Evolutionary conservation across 192 early-diverging fungal species (phyloP).

Genomic region (Chytriomyces sp.): DNA sequence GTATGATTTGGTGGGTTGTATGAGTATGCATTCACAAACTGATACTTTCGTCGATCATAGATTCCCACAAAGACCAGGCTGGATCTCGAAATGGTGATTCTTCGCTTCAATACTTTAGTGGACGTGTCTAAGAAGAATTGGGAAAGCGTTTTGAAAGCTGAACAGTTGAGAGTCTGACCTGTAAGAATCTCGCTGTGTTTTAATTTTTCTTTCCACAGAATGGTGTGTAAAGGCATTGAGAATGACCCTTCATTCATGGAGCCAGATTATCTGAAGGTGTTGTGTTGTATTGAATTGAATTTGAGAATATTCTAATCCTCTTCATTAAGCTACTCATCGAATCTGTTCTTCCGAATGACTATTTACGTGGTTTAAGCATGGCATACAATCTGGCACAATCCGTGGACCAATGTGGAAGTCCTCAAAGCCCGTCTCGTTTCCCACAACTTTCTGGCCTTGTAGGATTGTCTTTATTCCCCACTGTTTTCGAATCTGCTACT

Average conservation of each 20-base stretch:
- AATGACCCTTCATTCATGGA: slow-evolving; percentile 46
- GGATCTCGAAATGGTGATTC: slow-evolving; percentile 45
- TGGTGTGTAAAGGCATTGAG: slow-evolving; percentile 48
- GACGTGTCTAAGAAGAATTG: slow-evolving; percentile 42
- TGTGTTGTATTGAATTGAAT: slow-evolving; percentile 17
- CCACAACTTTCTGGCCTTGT: slow-evolving; percentile 52
- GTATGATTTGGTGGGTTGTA: slow-evolving; percentile 35
- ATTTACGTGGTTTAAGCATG: slow-evolving; percentile 41
- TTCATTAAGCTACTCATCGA: slow-evolving; percentile 42
- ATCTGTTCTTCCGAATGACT: slow-evolving; percentile 45
- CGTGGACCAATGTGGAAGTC: slow-evolving; percentile 34
- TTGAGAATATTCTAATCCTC: not conserved
- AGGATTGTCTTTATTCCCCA: slow-evolving; percentile 71
- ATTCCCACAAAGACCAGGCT: slow-evolving; percentile 27
- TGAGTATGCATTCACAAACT: not conserved
- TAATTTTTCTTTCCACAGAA: not conserved
- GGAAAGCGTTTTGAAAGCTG: slow-evolving; percentile 42
- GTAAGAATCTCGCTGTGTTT: not conserved
- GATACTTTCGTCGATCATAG: slow-evolving; percentile 23
- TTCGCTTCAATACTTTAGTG: slow-evolving; percentile 37
- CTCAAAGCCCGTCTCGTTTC: slow-evolving; percentile 6
- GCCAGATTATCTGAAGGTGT: slow-evolving; percentile 40
- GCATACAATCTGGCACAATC: slow-evolving; percentile 40
- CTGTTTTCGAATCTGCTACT: slow-evolving; percentile 59
- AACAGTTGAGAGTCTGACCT: slow-evolving; percentile 33